These are phyloP conservation scores for Thielaviopsis ethacetica DNA, from an alignment of 2,329 filamentous ascomycete species.

Conservation along the genomic window DNA sequence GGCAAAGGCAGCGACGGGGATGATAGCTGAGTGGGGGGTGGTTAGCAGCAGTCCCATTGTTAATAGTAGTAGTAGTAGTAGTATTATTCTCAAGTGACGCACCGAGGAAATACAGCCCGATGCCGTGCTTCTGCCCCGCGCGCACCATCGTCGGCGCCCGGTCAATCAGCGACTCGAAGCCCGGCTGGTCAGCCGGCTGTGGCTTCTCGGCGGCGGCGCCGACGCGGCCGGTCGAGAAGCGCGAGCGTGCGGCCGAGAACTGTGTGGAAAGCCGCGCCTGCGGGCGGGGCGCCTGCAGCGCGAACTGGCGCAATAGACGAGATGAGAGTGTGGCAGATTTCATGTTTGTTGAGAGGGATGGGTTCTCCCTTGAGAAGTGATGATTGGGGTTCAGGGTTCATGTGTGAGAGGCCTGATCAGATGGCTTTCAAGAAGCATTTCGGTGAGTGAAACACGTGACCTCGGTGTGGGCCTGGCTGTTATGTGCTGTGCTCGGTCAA, in stretches of 20 bases:
- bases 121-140: conserved; percentile 54
- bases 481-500: not conserved
- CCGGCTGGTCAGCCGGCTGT: conserved; percentile 55
- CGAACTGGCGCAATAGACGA: conserved; percentile 5
- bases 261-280: not conserved
- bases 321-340: not conserved
- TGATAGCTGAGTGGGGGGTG: conserved; percentile 40
- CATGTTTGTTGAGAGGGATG: not conserved
- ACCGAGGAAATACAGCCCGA: conserved; percentile 66
- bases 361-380: not conserved
- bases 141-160: conserved; percentile 69
- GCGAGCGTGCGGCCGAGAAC: not conserved
- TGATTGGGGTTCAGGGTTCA: not conserved
- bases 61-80: not conserved
- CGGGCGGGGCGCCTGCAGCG: conserved; percentile 7
- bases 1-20: conserved; percentile 77
- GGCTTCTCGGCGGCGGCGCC: conserved; percentile 14
- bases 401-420: not conserved
- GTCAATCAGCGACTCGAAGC: conserved; percentile 70
- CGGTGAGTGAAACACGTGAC: not conserved
- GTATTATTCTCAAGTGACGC: conserved; percentile 13
- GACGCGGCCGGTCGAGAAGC: conserved; percentile 8
- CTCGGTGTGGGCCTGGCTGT: not conserved
- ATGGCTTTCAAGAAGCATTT: not conserved
- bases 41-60: not conserved